phyloP scores from a whole-genome alignment of 106 monocot species.

The Phalaenopsis equestris region DNA sequence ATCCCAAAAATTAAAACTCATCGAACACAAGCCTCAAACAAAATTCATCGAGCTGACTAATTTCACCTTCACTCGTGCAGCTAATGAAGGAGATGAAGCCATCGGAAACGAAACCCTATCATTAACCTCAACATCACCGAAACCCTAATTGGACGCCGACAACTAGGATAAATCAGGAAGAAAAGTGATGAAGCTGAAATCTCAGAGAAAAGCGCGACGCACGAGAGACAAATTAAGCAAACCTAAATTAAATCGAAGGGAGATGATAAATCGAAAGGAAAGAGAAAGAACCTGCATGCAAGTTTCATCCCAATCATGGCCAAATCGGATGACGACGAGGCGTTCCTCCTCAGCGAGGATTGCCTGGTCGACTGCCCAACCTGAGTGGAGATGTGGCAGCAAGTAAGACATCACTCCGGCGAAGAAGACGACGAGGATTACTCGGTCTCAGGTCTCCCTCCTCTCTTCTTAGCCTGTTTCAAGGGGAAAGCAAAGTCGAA shows the following conservation, averaged over 20 bases:
- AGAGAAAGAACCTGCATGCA: slow-evolving; percentile 76
- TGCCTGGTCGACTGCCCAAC: slow-evolving; percentile 99
- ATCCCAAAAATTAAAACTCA: not conserved
- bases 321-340: slow-evolving; percentile 93
- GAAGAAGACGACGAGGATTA: not conserved
- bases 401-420: slow-evolving; percentile 75
- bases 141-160: not conserved
- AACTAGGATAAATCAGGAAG: not conserved
- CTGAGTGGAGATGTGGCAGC: slow-evolving; percentile 90
- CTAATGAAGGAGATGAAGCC: not conserved
- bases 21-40: not conserved
- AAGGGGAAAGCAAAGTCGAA: too few relatives aligned
- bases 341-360: slow-evolving; percentile 99
- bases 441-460: too few relatives aligned
- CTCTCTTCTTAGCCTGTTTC: too few relatives aligned
- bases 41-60: not conserved
- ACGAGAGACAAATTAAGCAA: not conserved
- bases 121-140: not conserved
- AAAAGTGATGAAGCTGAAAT: not conserved
- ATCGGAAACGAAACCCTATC: not conserved
- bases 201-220: not conserved
- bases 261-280: not conserved
- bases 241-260: not conserved
- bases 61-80: not conserved
- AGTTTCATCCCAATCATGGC: slow-evolving; percentile 99